Base-by-base conservation (phyloP, 129 eudicot species). In the Flaveria brownii region DNA sequence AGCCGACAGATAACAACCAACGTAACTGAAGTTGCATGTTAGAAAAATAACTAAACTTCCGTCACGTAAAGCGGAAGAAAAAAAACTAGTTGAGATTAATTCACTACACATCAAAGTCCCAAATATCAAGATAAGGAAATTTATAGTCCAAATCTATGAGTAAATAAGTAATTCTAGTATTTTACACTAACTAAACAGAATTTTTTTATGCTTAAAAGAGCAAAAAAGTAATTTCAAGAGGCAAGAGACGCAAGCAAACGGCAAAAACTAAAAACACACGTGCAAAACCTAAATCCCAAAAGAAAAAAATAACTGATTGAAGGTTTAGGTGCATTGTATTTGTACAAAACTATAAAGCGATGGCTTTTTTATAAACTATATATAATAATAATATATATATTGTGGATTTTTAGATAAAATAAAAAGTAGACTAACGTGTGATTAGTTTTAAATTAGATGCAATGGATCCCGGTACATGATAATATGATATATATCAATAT, bases 391-490 rank as follows among this genome's bases (percentile, higher is more conserved):
- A 33, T 33, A 36, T 5, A 33, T 5, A 36, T 55, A 5, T 55
- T 7, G 10, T 18, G 25, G 26, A 55, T 6, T 5, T 5, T 55
- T 1, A 55, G 41, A 36, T 36, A 7, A 55, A 17, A 55, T 55
- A n/a, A 55, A 55, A 55, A 55, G 26, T 55, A n/a, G 61, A n/a
- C 61, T 55, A 55, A 17, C 8, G 1, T 3, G 4, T 7, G 8
- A 2, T 0, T 49, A 15, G 54, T 55, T 55, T 55, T n/a, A n/a
- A 7, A 6, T 55, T 55, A 18, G 61, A 55, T 55, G 25, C 61
- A 55, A 55, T 55, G 61, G 26, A 17, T 55, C 61, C 25, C 25
- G 61, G 61, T 55, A 55, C 60, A 54, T 54, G 60, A 18, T 55
- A 20, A 20, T 20, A 20, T 20, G n/a, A 20, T 20, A n/a, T 49